Percentiles rank a stretch among this genome's conserved stretches.
phyloP scores from a whole-genome alignment of 1,284 basidiomycete species.

The Mycosarcoma mackinlayi region DNA sequence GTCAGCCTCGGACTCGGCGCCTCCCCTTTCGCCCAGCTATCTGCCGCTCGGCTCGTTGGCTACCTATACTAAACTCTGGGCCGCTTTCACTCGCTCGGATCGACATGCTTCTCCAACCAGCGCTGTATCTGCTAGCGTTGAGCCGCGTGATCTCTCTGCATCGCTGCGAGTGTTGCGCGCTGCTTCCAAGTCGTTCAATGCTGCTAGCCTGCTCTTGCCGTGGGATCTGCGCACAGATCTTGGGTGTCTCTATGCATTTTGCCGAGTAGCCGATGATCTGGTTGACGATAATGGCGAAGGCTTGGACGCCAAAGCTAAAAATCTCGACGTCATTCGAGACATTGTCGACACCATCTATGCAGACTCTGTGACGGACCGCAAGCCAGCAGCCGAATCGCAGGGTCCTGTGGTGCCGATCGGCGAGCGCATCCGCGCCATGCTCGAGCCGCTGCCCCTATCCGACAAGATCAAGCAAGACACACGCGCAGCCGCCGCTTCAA shows the following conservation, averaged over 20 bases:
- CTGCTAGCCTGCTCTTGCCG: constrained; percentile 54
- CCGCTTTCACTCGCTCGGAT: constrained; percentile 43
- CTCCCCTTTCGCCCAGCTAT: constrained; percentile 52
- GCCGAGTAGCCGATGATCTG: constrained; percentile 56
- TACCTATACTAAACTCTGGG: constrained; percentile 49
- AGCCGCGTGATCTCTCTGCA: constrained; percentile 27
- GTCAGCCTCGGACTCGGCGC: neutral
- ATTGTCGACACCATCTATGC: constrained; percentile 45
- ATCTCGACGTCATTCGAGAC: constrained; percentile 28
- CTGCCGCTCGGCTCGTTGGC: constrained; percentile 35
- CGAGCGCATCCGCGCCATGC: constrained; percentile 24
- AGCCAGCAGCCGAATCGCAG: neutral
- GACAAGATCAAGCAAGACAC: constrained; percentile 30
- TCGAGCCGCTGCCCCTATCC: constrained; percentile 8
- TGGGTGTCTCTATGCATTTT: constrained; percentile 59
- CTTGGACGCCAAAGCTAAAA: constrained; percentile 25
- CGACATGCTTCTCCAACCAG: neutral
- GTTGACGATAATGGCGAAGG: constrained; percentile 49
- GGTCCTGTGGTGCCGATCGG: neutral
- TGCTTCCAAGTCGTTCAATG: constrained; percentile 57
- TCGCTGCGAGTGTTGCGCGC: constrained; percentile 35
- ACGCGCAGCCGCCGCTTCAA: constrained; percentile 45
- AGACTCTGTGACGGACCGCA: neutral
- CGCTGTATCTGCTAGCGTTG: constrained; percentile 19
- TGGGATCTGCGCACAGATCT: constrained; percentile 63